Evolutionary conservation across 2,329 filamentous ascomycete genomes (phyloP).

Genomic region (Cladophialophora chaetospira): DNA sequence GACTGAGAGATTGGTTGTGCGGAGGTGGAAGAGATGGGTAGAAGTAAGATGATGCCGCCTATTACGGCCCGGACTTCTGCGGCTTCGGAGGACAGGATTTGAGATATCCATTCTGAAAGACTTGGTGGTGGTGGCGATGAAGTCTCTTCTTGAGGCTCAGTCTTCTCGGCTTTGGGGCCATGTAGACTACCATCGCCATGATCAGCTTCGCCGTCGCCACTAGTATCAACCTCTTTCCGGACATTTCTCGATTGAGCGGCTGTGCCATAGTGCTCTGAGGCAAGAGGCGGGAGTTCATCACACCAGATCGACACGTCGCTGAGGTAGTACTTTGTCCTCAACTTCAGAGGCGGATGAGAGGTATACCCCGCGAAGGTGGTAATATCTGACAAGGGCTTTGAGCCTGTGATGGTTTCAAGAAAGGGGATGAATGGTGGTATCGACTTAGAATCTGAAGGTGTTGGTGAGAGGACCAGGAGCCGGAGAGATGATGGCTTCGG

Average conservation of each 20-base stretch:
- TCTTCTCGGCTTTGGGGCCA: no score
- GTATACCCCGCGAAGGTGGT: constrained; percentile 49
- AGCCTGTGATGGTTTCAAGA: constrained; percentile 28
- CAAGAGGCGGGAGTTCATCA: constrained; percentile 43
- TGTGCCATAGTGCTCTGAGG: no score
- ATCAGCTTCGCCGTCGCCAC: no score
- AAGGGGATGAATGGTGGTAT: constrained; percentile 29
- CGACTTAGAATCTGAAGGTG: constrained; percentile 10
- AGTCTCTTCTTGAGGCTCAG: not conserved
- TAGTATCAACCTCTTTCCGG: no score
- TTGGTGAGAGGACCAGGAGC: constrained; percentile 30
- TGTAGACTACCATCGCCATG: no score
- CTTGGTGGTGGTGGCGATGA: not conserved
- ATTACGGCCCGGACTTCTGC: constrained; percentile 48
- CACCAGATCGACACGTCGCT: constrained; percentile 51
- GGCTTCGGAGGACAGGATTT: constrained; percentile 46
- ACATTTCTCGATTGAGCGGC: no score
- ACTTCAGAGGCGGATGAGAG: constrained; percentile 44
- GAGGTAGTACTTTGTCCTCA: constrained; percentile 48
- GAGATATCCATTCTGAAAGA: constrained; percentile 40
- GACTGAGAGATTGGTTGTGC: not conserved
- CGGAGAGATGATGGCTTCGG: constrained; percentile 28
- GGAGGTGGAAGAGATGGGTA: constrained; percentile 32
- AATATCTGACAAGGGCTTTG: constrained; percentile 24
- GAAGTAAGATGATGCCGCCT: constrained; percentile 45